A percentile compares a stretch with the other conserved stretches of the same genome.
Conservation (phyloP, 768 basidiomycete genomes). For the Leccinum ochraceum region DNA sequence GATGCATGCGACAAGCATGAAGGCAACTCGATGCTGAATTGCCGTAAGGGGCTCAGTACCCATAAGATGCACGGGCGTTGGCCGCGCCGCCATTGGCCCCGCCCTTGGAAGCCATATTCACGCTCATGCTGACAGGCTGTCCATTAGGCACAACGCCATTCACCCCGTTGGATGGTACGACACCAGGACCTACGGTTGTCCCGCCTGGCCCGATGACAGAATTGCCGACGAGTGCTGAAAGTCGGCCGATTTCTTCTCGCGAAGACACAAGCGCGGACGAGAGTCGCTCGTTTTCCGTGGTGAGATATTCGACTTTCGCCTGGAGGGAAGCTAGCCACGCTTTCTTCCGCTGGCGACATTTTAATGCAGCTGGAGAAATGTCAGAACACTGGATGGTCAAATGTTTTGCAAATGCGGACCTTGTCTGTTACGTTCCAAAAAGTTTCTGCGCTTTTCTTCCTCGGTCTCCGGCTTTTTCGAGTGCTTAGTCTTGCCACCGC, state of each 20-base stretch:
- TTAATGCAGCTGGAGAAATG: slow-evolving; percentile 75
- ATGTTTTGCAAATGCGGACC: slow-evolving; percentile 47
- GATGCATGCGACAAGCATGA: slow-evolving; percentile 10
- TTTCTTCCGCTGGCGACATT: slow-evolving; percentile 99
- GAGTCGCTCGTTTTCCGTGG: slow-evolving; percentile 94
- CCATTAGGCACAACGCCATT: slow-evolving; percentile 31
- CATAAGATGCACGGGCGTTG: slow-evolving; percentile 40
- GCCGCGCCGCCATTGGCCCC: slow-evolving; percentile 32
- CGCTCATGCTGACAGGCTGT: slow-evolving; percentile 45
- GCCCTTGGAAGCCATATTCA: slow-evolving; percentile 41
- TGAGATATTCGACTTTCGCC: slow-evolving; percentile 88
- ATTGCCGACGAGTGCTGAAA: slow-evolving; percentile 72
- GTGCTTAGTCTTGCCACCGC: slow-evolving; percentile 25
- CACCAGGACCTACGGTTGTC: slow-evolving; percentile 31
- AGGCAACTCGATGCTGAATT: slow-evolving; percentile 5
- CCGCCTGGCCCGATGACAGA: slow-evolving; percentile 50
- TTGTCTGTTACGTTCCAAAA: slow-evolving; percentile 96
- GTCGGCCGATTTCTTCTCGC: slow-evolving; percentile 88
- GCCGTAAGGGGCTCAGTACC: slow-evolving; percentile 32
- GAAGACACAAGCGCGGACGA: slow-evolving; percentile 83
- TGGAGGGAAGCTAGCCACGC: slow-evolving; percentile 94
- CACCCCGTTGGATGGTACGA: slow-evolving; percentile 29
- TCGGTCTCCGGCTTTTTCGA: slow-evolving; percentile 91
- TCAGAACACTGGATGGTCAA: slow-evolving; percentile 6
- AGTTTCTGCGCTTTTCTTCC: slow-evolving; percentile 96